Evolutionary conservation across 176 grass and related monocot species (phyloP).

Genomic region (Olyra latifolia): DNA sequence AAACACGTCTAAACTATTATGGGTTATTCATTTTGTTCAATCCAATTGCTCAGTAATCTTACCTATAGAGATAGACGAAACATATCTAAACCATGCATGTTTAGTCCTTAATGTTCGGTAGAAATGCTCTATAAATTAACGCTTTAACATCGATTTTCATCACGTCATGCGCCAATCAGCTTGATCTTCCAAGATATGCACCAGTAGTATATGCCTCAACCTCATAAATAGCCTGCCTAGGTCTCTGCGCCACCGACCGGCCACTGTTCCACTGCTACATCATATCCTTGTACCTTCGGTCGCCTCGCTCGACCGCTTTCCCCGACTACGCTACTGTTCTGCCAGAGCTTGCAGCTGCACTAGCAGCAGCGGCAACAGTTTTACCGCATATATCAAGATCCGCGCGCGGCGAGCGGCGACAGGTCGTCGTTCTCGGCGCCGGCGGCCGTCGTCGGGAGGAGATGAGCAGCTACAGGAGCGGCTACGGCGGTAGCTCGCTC

Average conservation of each 20-base stretch:
- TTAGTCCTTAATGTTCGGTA: too few relatives aligned
- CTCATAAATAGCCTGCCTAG: not conserved
- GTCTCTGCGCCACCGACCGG: not conserved
- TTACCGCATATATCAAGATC: not conserved
- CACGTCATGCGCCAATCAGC: too few relatives aligned
- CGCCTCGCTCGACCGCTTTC: not conserved
- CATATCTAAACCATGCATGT: too few relatives aligned
- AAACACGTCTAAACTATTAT: too few relatives aligned
- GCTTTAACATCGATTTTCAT: too few relatives aligned
- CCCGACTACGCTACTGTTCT: not conserved
- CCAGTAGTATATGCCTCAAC: too few relatives aligned
- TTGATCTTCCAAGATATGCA: too few relatives aligned
- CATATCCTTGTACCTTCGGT: not conserved
- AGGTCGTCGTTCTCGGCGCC: not conserved
- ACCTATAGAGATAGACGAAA: too few relatives aligned
- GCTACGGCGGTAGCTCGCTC: not conserved
- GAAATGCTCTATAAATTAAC: too few relatives aligned
- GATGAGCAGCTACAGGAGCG: not conserved
- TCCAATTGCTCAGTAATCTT: too few relatives aligned
- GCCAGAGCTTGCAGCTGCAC: not conserved
- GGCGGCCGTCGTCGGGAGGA: not conserved
- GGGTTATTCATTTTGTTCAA: too few relatives aligned
- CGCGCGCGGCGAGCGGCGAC: not conserved
- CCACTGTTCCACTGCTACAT: not conserved
- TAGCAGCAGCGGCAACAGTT: not conserved